Evolutionary conservation across 768 basidiomycete species (phyloP).

Genomic region (Tylopilus balloui): DNA sequence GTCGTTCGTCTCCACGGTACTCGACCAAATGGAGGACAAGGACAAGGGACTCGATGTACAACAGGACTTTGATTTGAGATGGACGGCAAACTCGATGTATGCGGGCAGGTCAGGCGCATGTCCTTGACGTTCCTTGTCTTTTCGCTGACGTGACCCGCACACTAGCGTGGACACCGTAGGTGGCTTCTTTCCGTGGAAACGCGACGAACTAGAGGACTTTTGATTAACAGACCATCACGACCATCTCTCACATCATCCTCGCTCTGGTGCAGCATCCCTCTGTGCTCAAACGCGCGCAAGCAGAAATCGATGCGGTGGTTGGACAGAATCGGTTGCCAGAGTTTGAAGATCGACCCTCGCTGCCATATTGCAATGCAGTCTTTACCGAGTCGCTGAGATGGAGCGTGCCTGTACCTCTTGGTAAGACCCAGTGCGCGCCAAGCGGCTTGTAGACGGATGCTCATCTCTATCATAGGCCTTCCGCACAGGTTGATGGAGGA

Average conservation of each 20-base stretch:
- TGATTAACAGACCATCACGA: conserved; percentile 43
- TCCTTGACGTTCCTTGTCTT: neutral
- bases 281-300: conserved; percentile 52
- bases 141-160: neutral
- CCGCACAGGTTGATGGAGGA: conserved; percentile 65
- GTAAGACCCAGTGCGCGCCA: conserved; percentile 31
- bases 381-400: conserved; percentile 54
- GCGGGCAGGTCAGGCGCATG: conserved; percentile 30
- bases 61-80: conserved; percentile 67
- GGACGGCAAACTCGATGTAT: conserved; percentile 85
- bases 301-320: conserved; percentile 56
- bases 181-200: neutral
- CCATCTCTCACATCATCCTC: conserved; percentile 54
- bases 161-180: conserved; percentile 62
- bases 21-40: conserved; percentile 33
- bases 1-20: conserved; percentile 47
- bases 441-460: neutral
- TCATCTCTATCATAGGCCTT: conserved; percentile 38
- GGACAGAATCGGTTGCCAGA: conserved; percentile 48
- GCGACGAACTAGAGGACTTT: conserved; percentile 16
- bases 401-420: conserved; percentile 54
- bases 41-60: conserved; percentile 15
- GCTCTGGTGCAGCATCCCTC: conserved; percentile 63
- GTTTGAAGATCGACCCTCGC: conserved; percentile 47
- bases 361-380: conserved; percentile 59